A percentile compares a stretch with the other conserved stretches of the same genome.
Conservation (phyloP, 2,329 filamentous ascomycete genomes). For the Zymoseptoria tritici region DNA sequence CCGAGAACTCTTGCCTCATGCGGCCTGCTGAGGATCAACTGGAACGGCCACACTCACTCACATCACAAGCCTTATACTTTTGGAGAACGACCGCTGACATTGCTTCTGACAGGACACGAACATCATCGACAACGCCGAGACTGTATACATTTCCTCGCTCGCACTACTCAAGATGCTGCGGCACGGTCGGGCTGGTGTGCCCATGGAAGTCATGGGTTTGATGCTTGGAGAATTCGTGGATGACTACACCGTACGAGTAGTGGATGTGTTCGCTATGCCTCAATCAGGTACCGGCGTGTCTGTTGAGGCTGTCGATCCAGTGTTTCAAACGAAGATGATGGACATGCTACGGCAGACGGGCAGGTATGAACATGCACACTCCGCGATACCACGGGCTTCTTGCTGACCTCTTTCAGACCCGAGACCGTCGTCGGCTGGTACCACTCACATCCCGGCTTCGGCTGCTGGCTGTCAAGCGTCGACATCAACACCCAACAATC, state of each 20-base stretch:
- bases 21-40: neutral
- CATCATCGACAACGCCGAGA: conserved; percentile 98
- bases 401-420: conserved; percentile 50
- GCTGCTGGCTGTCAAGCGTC: conserved; percentile 97
- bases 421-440: conserved; percentile 99
- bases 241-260: conserved; percentile 95
- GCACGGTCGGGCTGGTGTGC: conserved; percentile 92
- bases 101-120: conserved; percentile 67
- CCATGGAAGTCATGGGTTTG: conserved; percentile 99
- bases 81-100: conserved; percentile 5
- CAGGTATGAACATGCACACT: conserved; percentile 51
- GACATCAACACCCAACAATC: conserved; percentile 99
- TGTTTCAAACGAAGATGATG: conserved; percentile 99
- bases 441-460: conserved; percentile 97
- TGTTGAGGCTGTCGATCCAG: conserved; percentile 95
- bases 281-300: conserved; percentile 97
- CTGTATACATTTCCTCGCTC: conserved; percentile 96
- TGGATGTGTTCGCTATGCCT: conserved; percentile 98
- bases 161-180: conserved; percentile 97
- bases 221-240: conserved; percentile 99
- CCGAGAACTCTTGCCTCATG: neutral
- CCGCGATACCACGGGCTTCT: neutral
- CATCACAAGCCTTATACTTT: neutral
- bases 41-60: neutral
- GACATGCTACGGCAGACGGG: conserved; percentile 98